These are phyloP conservation scores for Colletotrichum orchidophilum DNA, from an alignment of 2,329 filamentous ascomycete genomes.

Conservation along the genomic window DNA sequence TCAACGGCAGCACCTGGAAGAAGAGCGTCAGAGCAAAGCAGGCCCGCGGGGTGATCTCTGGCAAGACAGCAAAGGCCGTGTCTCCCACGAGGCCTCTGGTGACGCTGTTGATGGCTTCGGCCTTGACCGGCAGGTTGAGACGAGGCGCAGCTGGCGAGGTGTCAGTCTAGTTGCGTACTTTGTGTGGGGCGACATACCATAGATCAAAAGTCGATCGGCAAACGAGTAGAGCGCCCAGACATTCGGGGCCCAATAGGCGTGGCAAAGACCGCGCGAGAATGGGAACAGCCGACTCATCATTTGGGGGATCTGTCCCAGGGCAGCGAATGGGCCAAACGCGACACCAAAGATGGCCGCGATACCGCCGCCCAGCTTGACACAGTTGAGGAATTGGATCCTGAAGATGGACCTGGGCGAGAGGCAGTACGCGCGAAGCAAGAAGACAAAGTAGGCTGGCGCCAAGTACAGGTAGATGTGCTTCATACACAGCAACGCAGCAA, in stretches of 20 bases:
- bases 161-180: conserved; percentile 44
- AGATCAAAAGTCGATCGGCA: conserved; percentile 82
- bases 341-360: conserved; percentile 76
- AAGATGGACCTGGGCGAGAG: conserved; percentile 81
- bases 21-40: conserved; percentile 87
- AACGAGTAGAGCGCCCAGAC: conserved; percentile 98
- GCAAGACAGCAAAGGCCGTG: conserved; percentile 91
- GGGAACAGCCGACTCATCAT: conserved; percentile 88
- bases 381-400: conserved; percentile 79
- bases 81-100: conserved; percentile 94
- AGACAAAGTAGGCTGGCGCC: conserved; percentile 95
- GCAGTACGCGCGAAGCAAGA: conserved; percentile 88
- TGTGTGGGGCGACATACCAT: conserved; percentile 62
- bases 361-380: conserved; percentile 81
- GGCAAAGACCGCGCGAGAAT: conserved; percentile 91
- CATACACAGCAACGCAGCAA: conserved; percentile 87
- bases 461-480: conserved; percentile 99
- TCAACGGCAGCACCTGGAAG: conserved; percentile 81
- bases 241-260: conserved; percentile 99
- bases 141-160: conserved; percentile 76
- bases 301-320: conserved; percentile 85
- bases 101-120: conserved; percentile 83
- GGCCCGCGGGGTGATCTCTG: conserved; percentile 80
- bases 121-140: conserved; percentile 77
- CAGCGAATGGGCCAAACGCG: conserved; percentile 91